Base-by-base conservation (phyloP, 2,329 filamentous ascomycete species). In the Monilinia vaccinii-corymbosi region DNA sequence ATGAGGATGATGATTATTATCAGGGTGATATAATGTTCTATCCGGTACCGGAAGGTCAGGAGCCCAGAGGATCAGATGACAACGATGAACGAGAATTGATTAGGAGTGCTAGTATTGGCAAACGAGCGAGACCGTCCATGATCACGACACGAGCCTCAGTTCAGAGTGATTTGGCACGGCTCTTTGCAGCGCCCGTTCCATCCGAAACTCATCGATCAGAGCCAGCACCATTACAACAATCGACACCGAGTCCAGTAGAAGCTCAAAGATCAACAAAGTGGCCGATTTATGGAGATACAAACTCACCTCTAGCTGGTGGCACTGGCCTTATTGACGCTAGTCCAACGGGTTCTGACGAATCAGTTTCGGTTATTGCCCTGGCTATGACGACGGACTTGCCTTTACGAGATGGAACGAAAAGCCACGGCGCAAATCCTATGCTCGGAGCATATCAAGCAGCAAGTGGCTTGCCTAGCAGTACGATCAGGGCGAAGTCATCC, bases 71-170 rank as follows among this genome's bases (percentile, higher is more conserved):
- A 57, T 16, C 56, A 3, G 62, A 66, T 61, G 64, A 71, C 62
- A 67, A 62, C 50, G 69, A 85, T 58, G 81, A 84, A 65, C 79
- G 77, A 62, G 78, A 77, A 46, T 73, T 87, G 25, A 83, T 86
- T 11, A 76, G 83, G 60, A 84, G 78, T 65, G 83, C 82, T 18
- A 86, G 83, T 67, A 70, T 86, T 53, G 84, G 83, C 14, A 84
- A 82, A 69, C 79, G 80, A 67, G 81, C 77, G 21, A 85, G 80
- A 66, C 81, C 82, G 2, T 76, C 80, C 5, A 74, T 85, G 47
- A 76, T 86, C 18, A 80, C 74, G 46, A 78, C 78, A 2, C 76
- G 64, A 56, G 64, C 64, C 58, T 65, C 67, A 63, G 70, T 68
- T 14, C 63, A 56, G 21, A 46, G 53, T 8, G 65, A 66, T 9